Evolutionary conservation across 192 early-diverging fungal genomes (phyloP), one percentile per base, ranked within the genome.

Genomic region (Coemansia erecta): DNA sequence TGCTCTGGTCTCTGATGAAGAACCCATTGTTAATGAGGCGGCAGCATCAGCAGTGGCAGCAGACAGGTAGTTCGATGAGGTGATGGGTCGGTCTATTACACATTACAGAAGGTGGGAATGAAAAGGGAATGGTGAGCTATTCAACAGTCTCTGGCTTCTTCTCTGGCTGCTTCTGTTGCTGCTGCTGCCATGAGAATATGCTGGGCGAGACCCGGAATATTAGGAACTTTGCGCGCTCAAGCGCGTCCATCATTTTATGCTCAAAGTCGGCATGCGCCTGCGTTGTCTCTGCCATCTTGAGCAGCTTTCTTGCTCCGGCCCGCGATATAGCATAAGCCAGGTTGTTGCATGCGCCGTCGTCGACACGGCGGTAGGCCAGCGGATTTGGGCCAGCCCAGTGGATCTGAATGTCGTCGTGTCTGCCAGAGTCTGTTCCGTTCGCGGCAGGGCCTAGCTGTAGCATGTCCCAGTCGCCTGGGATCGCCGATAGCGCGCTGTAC

Each of bases 401-500:
- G 46, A 77, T 71, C 26, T 57, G 64, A 9, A 78, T 62, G 41
- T 64, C 69, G 22, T 78, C 75, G 44, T 78, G 75, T 42, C 47
- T 69, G 11, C 75, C 75, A 26, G 75, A 72, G 60, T 78, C 75
- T 2, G 75, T 72, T 18, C 75, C 70, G 19, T 78, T 78, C 10
- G 58, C 51, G 10, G 53, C 56, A 18, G 75, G 75, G 4, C 75
- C 75, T 8, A 78, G 53, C 61, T 72, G 75, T n/a, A 78, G 56
- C 41, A 78, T 46, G 17, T 72, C 75, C 75, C 75, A 78, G 66
- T 78, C 75, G 15, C 69, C 69, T 6, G 75, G 75, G 6, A 78
- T 60, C 13, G 17, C 61, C 55, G 50, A 51, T 49, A 78, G 62
- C 56, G 70, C 69, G 58, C 70, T 62, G 60, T 72, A 78, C 0